phyloP scores from a whole-genome alignment of 2,329 filamentous ascomycete genomes.

The Talaromyces sp. region DNA sequence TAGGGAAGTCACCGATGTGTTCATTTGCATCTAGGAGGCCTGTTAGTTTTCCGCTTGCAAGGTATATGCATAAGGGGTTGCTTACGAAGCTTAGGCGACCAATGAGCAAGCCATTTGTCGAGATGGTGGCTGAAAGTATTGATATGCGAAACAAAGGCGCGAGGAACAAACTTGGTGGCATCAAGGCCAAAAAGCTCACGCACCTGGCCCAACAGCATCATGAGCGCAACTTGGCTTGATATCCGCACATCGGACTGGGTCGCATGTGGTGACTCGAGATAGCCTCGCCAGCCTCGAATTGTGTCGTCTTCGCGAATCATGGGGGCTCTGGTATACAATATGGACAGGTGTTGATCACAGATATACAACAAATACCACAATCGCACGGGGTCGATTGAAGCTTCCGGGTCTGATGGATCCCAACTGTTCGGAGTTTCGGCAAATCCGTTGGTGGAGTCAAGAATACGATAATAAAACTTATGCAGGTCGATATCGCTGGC shows the following conservation, averaged over 20 bases:
- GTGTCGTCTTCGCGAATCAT: constrained; percentile 31
- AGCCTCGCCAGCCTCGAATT: constrained; percentile 11
- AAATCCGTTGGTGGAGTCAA: constrained; percentile 26
- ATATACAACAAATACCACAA: constrained; percentile 34
- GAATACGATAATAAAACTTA: constrained; percentile 29
- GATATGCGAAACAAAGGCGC: constrained; percentile 11
- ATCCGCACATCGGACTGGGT: constrained; percentile 11
- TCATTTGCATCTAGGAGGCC: constrained; percentile 4
- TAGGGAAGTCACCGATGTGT: constrained; percentile 42
- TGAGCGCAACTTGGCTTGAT: constrained; percentile 11
- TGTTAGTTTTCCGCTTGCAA: background rate
- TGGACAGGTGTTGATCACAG: constrained; percentile 34
- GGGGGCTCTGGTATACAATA: constrained; percentile 31
- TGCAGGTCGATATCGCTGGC: constrained; percentile 25
- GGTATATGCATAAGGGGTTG: background rate
- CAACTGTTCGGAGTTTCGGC: constrained; percentile 10
- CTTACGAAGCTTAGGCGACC: constrained; percentile 12
- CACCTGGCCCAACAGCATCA: constrained; percentile 12
- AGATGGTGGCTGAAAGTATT: constrained; percentile 13
- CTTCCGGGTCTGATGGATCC: constrained; percentile 13
- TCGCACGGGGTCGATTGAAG: constrained; percentile 27
- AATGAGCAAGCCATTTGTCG: constrained; percentile 12
- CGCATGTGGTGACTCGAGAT: constrained; percentile 13
- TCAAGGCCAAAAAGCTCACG: constrained; percentile 13
- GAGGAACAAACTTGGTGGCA: constrained; percentile 11